Conservation (phyloP, 2,329 filamentous ascomycete genomes). For the Fusarium sp. region DNA sequence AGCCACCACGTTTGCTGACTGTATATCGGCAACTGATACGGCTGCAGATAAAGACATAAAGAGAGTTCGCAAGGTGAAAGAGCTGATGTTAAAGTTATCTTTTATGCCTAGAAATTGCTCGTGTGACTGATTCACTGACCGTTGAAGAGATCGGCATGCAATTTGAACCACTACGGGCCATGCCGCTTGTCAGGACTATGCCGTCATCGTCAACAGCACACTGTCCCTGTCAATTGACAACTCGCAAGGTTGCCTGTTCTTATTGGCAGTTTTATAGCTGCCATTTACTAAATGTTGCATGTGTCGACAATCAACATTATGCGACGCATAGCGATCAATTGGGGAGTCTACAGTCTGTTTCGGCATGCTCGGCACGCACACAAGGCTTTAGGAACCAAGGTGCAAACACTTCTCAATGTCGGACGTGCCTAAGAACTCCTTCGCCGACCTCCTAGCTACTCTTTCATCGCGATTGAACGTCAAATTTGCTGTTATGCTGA, state of each 20-base stretch:
- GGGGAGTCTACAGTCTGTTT: rapidly evolving
- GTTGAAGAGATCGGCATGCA: not conserved
- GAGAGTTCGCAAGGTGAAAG: not conserved
- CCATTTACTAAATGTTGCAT: rapidly evolving
- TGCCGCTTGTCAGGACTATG: not conserved
- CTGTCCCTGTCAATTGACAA: not conserved
- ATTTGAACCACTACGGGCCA: not conserved
- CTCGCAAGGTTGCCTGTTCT: not conserved
- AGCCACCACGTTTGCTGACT: constrained; percentile 26
- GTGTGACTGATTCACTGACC: not conserved
- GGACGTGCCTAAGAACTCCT: rapidly evolving
- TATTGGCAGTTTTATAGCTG: not conserved
- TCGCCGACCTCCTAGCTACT: rapidly evolving
- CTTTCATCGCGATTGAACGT: rapidly evolving
- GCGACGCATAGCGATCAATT: not conserved
- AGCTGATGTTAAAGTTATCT: not conserved
- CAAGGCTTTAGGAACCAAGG: not conserved
- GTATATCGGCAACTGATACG: not conserved
- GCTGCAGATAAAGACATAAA: not conserved
- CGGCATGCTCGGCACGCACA: not conserved
- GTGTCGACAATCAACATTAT: not conserved
- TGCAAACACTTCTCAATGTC: not conserved
- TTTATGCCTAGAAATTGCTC: not conserved
- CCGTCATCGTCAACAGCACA: not conserved
- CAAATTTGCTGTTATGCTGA: rapidly evolving